Percentiles rank a stretch among this genome's conserved stretches.
These are phyloP conservation scores for Ganoderma leucocontextum DNA, from an alignment of 1,284 basidiomycete species.

Conservation along the genomic window DNA sequence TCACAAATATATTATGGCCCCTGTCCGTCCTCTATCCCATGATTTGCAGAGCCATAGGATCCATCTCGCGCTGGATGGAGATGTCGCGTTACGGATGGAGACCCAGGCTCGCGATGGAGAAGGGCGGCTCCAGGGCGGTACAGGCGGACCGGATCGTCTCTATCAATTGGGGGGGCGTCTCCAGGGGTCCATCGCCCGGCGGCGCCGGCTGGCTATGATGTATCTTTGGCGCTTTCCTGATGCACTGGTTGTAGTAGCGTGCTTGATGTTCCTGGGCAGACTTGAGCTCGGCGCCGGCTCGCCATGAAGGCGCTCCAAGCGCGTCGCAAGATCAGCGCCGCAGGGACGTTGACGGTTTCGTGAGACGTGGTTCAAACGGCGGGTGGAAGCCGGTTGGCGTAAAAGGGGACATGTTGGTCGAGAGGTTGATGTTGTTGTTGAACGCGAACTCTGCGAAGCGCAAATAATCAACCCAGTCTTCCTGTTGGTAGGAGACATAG, in stretches of 20 bases:
- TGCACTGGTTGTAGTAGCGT: constrained; percentile 38
- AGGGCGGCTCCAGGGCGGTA: too few species aligned
- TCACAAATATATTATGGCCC: too few species aligned
- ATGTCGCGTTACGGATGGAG: too few species aligned
- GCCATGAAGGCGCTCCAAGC: constrained; percentile 33
- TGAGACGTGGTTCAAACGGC: constrained; percentile 36
- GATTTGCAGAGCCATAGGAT: too few species aligned
- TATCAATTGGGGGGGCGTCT: too few species aligned
- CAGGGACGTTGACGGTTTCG: constrained; percentile 29
- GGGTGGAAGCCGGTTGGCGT: constrained; percentile 48
- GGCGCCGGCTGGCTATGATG: too few species aligned
- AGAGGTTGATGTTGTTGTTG: constrained; percentile 38
- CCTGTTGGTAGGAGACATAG: constrained; percentile 51
- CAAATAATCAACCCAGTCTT: constrained; percentile 54
- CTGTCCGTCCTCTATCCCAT: too few species aligned
- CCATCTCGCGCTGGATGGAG: too few species aligned
- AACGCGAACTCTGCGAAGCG: constrained; percentile 49
- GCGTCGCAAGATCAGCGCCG: constrained; percentile 25
- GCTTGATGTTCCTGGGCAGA: constrained; percentile 39
- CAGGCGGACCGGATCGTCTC: too few species aligned
- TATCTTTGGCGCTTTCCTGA: too few species aligned
- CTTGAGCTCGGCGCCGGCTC: constrained; percentile 40
- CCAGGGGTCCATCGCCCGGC: too few species aligned
- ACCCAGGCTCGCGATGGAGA: too few species aligned
- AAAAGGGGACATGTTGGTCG: constrained; percentile 53